Percentiles rank a stretch among this genome's conserved stretches.
Conservation (phyloP, 1,284 basidiomycete genomes). For the Paramarasmius palmivorus region DNA sequence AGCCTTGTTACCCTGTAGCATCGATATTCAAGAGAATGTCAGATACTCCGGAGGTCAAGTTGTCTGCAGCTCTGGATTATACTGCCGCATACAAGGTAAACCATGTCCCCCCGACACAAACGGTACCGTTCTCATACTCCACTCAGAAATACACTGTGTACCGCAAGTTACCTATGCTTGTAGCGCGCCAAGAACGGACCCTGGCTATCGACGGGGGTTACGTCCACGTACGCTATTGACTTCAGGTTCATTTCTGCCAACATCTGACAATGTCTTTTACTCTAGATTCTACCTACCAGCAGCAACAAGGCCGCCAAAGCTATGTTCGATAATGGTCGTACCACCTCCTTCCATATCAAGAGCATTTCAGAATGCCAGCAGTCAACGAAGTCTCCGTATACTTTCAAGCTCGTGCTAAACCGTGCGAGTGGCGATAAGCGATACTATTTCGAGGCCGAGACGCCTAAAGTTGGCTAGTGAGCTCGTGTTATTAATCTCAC, state of each 20-base stretch:
- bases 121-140: background rate
- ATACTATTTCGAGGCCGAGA: slow-evolving; percentile 98
- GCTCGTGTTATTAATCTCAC: slow-evolving; percentile 21
- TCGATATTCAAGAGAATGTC: slow-evolving; percentile 89
- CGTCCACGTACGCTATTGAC: slow-evolving; percentile 70
- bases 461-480: slow-evolving; percentile 74
- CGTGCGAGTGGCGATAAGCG: slow-evolving; percentile 73
- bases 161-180: slow-evolving; percentile 91
- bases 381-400: slow-evolving; percentile 76
- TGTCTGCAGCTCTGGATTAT: slow-evolving; percentile 58
- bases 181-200: slow-evolving; percentile 86
- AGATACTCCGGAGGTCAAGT: slow-evolving; percentile 69
- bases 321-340: slow-evolving; percentile 87
- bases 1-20: slow-evolving; percentile 47
- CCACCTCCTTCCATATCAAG: slow-evolving; percentile 91
- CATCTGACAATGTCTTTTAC: slow-evolving; percentile 7
- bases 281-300: slow-evolving; percentile 85
- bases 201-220: slow-evolving; percentile 96
- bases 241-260: background rate
- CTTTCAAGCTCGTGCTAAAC: slow-evolving; percentile 73
- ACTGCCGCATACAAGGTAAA: slow-evolving; percentile 82
- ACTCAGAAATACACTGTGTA: slow-evolving; percentile 88
- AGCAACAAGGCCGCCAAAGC: slow-evolving; percentile 54
- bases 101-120: background rate
- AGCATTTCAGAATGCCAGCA: slow-evolving; percentile 84